phyloP scores from a whole-genome alignment of 345 rosid genomes.

The Pugionium dolabratum region DNA sequence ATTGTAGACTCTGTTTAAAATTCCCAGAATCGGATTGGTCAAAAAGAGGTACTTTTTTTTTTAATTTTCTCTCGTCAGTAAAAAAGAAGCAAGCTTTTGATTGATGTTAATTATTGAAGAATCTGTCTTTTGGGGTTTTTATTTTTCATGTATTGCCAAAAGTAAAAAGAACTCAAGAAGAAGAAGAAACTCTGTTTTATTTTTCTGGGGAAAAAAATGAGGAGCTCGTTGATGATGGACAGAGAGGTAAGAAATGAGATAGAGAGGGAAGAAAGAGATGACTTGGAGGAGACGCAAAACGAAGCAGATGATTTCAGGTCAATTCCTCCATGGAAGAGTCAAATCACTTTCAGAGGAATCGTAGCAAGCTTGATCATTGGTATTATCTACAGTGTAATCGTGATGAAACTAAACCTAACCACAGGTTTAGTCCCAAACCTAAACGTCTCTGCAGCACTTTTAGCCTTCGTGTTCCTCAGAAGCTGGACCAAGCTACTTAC shows the following conservation, averaged over 20 bases:
- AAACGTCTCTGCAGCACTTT: conserved; percentile 93
- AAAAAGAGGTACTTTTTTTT: conserved; percentile 26
- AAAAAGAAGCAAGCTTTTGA: not conserved
- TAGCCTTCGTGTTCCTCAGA: conserved; percentile 68
- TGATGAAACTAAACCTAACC: conserved; percentile 87
- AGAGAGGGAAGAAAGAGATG: conserved; percentile 40
- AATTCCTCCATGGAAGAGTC: conserved; percentile 72
- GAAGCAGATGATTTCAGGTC: conserved; percentile 50
- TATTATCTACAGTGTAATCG: conserved; percentile 77
- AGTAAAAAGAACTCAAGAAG: not conserved
- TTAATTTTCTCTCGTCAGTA: not conserved
- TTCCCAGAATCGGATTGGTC: conserved; percentile 34
- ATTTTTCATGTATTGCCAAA: too few relatives aligned
- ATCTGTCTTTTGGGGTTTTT: conserved; percentile 24
- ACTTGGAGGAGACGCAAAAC: conserved; percentile 42
- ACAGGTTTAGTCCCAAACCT: conserved; percentile 94
- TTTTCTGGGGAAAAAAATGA: conserved; percentile 4
- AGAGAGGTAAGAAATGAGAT: conserved; percentile 34
- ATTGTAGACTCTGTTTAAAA: not conserved
- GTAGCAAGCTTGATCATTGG: conserved; percentile 74
- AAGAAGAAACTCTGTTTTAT: not conserved
- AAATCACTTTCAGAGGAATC: conserved; percentile 76
- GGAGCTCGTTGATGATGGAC: conserved; percentile 14
- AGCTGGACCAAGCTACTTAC: conserved; percentile 83
- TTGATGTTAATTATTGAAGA: conserved; percentile 7